Conservation (phyloP, 331 rosid species). For the Dryas integrifolia region DNA sequence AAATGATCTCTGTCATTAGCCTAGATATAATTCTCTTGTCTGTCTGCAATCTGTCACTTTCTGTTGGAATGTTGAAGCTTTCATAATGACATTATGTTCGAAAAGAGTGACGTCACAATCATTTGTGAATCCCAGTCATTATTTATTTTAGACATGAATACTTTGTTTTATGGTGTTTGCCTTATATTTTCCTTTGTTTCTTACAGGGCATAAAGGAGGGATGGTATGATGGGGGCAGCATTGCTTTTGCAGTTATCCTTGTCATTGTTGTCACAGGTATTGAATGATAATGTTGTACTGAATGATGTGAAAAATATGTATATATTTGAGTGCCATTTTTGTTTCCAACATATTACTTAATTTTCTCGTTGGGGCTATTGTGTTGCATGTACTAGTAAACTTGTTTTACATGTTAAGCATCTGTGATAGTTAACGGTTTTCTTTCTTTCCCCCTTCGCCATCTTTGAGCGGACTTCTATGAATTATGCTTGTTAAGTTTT, state of each 20-base stretch:
- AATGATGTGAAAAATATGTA: not conserved
- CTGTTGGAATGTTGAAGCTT: not conserved
- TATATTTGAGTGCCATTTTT: not conserved
- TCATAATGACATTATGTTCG: not conserved
- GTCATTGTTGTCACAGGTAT: conserved; percentile 96
- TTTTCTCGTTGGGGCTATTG: not conserved
- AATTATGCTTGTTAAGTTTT: not conserved
- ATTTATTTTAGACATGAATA: not conserved
- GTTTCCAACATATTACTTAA: not conserved
- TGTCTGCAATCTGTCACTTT: not conserved
- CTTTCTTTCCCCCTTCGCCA: not conserved
- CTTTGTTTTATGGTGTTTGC: not conserved
- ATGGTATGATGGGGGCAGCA: conserved; percentile 99
- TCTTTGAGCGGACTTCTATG: too few relatives aligned
- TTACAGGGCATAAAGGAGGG: conserved; percentile 90
- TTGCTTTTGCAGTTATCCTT: conserved; percentile 95
- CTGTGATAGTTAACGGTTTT: not conserved
- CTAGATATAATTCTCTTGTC: not conserved
- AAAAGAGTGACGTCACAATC: not conserved
- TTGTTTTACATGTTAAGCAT: not conserved
- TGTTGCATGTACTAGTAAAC: not conserved
- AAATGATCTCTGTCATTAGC: not conserved
- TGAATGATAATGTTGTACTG: not conserved
- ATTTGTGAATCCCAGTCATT: not conserved
- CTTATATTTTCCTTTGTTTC: conserved; percentile 19